Evolutionary conservation across 306 rosid genomes (phyloP), one percentile per base, ranked within the genome.

Genomic region (Prunus salicina): DNA sequence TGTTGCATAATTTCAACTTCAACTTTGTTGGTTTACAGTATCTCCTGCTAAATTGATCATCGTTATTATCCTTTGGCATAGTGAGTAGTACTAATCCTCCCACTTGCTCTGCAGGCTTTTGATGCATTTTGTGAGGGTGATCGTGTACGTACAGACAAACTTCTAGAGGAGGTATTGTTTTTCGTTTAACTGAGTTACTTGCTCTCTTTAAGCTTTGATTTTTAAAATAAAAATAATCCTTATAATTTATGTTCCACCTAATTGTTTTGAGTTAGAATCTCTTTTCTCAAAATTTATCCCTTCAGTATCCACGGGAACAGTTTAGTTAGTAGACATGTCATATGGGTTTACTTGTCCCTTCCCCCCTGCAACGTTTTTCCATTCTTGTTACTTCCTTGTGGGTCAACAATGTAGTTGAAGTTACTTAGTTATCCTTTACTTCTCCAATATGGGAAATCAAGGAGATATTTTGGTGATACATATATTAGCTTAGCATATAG

Each of bases 41-140:
- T 16, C 16, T 58, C 32, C 28, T 57, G 4, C 22, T 57, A 11
- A 11, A 20, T 66, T 41, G 7, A 41, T 43, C 53, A 56, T 57
- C 46, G 8, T 43, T 11, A 22, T 57, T 62, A 20, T 71, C 58
- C 12, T 64, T 49, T 15, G 32, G 24, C 67, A 28, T 72, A 25
- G 18, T 47, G 32, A 47, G 27, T 58, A 47, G 27, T 58, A 47
- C 9, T 58, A 79, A 75, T 55, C 5, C 20, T 61, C 30, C 66
- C 49, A 64, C 24, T 58, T 73, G 13, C 75, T 69, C 63, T 64
- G 58, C 75, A 84, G 87, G 87, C 87, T 57, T 67, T 80, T 56
- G 78, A 84, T 38, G 87, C 85, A 49, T 84, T 78, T 74, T 60
- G 28, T 14, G 72, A 64, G 64, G 64, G 80, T 70, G 85, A 84